phyloP scores from a whole-genome alignment of 371 early-diverging fungal species.

The Circinella umbellata region DNA sequence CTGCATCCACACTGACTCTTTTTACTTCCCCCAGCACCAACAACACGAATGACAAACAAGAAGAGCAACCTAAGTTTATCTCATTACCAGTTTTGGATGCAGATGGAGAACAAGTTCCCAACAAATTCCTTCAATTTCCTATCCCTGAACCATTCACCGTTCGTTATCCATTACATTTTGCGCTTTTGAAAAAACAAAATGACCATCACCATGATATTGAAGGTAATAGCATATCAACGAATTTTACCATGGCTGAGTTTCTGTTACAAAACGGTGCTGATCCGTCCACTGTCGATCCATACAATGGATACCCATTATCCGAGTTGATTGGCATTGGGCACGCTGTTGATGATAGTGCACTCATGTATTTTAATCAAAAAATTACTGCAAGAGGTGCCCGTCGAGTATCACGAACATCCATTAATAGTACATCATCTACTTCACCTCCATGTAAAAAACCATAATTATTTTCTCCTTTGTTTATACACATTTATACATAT shows the following conservation, averaged over 20 bases:
- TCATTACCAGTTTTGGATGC: conserved; percentile 12
- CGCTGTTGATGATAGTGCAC: conserved; percentile 4
- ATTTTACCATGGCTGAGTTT: conserved; percentile 56
- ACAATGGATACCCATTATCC: conserved; percentile 19
- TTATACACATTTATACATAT: not conserved
- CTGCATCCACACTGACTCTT: conserved; percentile 1
- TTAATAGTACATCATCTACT: not conserved
- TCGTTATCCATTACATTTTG: conserved; percentile 31
- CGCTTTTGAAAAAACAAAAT: conserved; percentile 7
- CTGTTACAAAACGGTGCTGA: conserved; percentile 58
- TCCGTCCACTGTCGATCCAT: conserved; percentile 30
- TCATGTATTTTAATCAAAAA: conserved; percentile 3
- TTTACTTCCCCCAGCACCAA: not conserved
- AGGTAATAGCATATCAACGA: not conserved
- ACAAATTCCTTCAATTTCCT: conserved; percentile 7
- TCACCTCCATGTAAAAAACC: conserved; percentile 4
- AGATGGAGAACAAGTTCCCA: conserved; percentile 9
- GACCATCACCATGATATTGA: too few species aligned
- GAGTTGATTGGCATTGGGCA: not conserved
- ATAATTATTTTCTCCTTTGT: not conserved
- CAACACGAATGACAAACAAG: not conserved
- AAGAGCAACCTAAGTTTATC: conserved; percentile 7
- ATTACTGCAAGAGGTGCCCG: not conserved
- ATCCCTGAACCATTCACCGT: conserved; percentile 16
- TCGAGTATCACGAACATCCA: not conserved